phyloP scores from a whole-genome alignment of 1,139 yeast species.

The Suhomyces taliae region DNA sequence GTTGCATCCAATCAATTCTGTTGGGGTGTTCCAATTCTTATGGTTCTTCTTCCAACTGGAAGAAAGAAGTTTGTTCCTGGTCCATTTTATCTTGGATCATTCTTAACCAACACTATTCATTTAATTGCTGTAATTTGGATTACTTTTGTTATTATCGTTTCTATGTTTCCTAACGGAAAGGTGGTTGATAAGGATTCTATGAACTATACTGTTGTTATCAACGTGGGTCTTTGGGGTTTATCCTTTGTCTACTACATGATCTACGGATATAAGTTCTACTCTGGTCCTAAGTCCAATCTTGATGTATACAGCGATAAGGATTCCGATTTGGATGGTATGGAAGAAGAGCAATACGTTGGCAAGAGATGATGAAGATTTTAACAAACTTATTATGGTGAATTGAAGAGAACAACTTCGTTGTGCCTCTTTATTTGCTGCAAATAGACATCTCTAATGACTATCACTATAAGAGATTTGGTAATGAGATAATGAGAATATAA shows the following conservation, averaged over 20 bases:
- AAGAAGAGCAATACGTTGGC: neutral
- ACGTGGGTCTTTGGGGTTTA: constrained; percentile 36
- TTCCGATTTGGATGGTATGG: neutral
- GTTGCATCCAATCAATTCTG: constrained; percentile 45
- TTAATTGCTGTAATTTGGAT: constrained; percentile 27
- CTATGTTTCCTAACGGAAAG: constrained; percentile 39
- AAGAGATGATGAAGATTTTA: no score
- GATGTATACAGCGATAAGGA: constrained; percentile 11
- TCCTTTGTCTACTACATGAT: constrained; percentile 28
- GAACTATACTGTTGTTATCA: constrained; percentile 39
- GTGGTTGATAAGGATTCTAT: constrained; percentile 29
- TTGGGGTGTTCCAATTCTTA: constrained; percentile 44
- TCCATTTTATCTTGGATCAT: constrained; percentile 32
- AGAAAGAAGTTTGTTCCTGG: constrained; percentile 29
- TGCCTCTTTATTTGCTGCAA: no score
- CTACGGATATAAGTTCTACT: constrained; percentile 21
- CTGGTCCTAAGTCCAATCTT: constrained; percentile 40
- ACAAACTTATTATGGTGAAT: no score
- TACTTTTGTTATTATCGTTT: constrained; percentile 32
- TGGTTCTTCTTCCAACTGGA: constrained; percentile 44
- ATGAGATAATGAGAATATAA: no score
- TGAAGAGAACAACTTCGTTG: no score
- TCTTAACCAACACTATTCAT: constrained; percentile 25
- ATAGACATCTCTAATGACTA: no score
- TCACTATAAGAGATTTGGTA: no score